Conservation (phyloP, 2,329 filamentous ascomycete genomes). For the Thermothelomyces thermophilus region DNA sequence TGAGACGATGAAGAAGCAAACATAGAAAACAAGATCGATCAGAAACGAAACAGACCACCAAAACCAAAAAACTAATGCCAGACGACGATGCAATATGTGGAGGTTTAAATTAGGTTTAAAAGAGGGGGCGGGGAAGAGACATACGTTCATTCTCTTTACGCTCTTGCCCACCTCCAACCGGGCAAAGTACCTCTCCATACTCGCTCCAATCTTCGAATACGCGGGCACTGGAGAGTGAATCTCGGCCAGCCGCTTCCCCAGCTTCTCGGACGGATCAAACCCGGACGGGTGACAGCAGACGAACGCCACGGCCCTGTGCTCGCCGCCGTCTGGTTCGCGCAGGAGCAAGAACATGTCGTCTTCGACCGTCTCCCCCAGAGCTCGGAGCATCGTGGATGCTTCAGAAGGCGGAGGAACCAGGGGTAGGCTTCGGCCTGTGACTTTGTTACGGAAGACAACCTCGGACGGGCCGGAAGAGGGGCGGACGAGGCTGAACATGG, state of each 20-base stretch:
- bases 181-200: slow-evolving; percentile 50
- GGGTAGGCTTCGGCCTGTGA: slow-evolving; percentile 31
- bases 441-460: slow-evolving; percentile 32
- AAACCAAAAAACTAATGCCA: no score
- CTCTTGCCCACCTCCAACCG: slow-evolving; percentile 42
- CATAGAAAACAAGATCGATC: no score
- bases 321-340: slow-evolving; percentile 28
- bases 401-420: slow-evolving; percentile 26
- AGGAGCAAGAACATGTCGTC: slow-evolving; percentile 48
- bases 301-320: slow-evolving; percentile 42
- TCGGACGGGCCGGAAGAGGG: not conserved
- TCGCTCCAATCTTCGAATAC: slow-evolving; percentile 48
- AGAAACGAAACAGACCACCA: no score
- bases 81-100: no score
- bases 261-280: slow-evolving; percentile 45
- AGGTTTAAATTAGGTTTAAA: not conserved
- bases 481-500: slow-evolving; percentile 35
- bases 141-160: slow-evolving; percentile 46
- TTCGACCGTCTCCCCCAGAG: slow-evolving; percentile 45
- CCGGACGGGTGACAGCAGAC: slow-evolving; percentile 47
- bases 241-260: slow-evolving; percentile 41
- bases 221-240: slow-evolving; percentile 48
- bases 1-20: not conserved
- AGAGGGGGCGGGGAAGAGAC: not conserved
- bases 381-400: slow-evolving; percentile 31